A percentile compares a stretch with the other conserved stretches of the same genome.
phyloP scores from a whole-genome alignment of 1,139 yeast genomes.

The Candida sp. region DNA sequence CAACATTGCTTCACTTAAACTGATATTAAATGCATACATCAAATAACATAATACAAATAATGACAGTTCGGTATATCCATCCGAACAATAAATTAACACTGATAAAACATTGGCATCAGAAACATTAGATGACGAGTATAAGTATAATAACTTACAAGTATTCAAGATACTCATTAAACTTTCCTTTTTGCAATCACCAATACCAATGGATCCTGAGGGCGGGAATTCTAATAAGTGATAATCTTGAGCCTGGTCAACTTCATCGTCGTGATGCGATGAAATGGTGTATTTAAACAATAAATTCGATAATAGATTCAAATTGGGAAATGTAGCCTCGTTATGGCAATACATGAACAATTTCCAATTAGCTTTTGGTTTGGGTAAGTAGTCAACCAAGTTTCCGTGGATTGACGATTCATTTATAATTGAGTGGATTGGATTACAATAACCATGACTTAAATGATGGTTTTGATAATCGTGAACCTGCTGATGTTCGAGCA shows the following conservation, averaged over 20 bases:
- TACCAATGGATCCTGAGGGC: slow-evolving; percentile 76
- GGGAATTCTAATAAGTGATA: slow-evolving; percentile 62
- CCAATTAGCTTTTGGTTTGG: slow-evolving; percentile 38
- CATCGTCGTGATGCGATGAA: slow-evolving; percentile 19
- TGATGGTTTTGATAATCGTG: background rate
- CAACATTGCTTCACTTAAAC: slow-evolving; percentile 51
- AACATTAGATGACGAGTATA: slow-evolving; percentile 30
- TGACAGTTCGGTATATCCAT: slow-evolving; percentile 92
- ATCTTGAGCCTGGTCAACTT: slow-evolving; percentile 16
- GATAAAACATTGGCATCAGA: slow-evolving; percentile 16
- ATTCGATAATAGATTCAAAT: slow-evolving; percentile 27
- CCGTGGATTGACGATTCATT: slow-evolving; percentile 17
- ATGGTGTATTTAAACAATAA: slow-evolving; percentile 33
- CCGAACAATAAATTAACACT: slow-evolving; percentile 70
- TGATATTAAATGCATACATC: slow-evolving; percentile 60
- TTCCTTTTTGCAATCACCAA: slow-evolving; percentile 62
- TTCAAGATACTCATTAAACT: slow-evolving; percentile 58
- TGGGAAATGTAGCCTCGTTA: slow-evolving; percentile 62
- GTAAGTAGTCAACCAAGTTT: slow-evolving; percentile 21
- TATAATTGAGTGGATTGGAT: slow-evolving; percentile 50
- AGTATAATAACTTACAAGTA: slow-evolving; percentile 57
- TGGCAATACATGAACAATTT: slow-evolving; percentile 36
- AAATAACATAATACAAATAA: slow-evolving; percentile 66
- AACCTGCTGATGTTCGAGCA: slow-evolving; percentile 12
- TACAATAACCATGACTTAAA: slow-evolving; percentile 40